Percentiles rank a stretch among this genome's conserved stretches.
Evolutionary conservation across 805 yeast genomes (phyloP).

Genomic region (Candida rishiriensis): DNA sequence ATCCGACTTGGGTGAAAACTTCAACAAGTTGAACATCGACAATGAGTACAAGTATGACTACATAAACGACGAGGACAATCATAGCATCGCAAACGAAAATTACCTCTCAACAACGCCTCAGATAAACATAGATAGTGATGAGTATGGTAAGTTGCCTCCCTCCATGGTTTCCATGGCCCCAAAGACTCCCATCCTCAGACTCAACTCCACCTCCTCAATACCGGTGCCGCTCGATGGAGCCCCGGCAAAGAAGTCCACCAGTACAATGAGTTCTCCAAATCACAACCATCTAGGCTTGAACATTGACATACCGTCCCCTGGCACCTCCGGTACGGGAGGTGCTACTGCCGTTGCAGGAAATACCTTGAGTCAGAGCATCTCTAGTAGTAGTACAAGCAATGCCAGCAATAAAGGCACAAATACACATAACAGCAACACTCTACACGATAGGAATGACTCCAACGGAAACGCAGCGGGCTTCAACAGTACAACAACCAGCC

Average conservation of each 20-base stretch:
- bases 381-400: neutral
- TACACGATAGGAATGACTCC: neutral
- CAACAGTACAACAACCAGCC: neutral
- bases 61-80: constrained; percentile 15
- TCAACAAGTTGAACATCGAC: constrained; percentile 16
- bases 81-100: neutral
- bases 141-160: constrained; percentile 25
- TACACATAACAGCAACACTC: neutral
- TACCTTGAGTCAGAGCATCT: neutral
- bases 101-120: constrained; percentile 9
- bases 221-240: constrained; percentile 5
- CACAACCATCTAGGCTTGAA: constrained; percentile 1
- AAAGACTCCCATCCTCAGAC: constrained; percentile 29
- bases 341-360: neutral
- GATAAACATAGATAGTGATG: constrained; percentile 9
- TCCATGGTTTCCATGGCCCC: constrained; percentile 32
- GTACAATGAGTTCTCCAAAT: neutral
- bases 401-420: neutral
- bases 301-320: constrained; percentile 1
- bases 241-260: constrained; percentile 5
- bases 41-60: constrained; percentile 18
- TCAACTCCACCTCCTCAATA: constrained; percentile 28
- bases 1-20: constrained; percentile 15
- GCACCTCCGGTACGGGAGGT: neutral
- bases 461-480: neutral